A percentile compares a stretch with the other conserved stretches of the same genome.
Evolutionary conservation across 768 basidiomycete genomes (phyloP).

Genomic region (Trametes punicea): DNA sequence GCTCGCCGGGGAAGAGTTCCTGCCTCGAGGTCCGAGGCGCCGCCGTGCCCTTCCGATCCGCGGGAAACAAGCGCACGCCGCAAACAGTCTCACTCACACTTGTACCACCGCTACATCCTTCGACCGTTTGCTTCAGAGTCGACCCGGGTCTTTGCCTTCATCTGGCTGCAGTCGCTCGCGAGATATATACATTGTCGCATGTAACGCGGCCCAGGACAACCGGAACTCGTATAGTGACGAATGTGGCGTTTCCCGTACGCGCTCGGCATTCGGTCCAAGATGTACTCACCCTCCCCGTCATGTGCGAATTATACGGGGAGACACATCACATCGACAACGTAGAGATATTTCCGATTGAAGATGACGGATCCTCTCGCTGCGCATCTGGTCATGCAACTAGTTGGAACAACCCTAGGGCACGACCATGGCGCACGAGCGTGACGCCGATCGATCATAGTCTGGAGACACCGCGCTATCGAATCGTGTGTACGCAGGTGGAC

Average conservation of each 20-base stretch:
- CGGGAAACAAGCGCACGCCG: not conserved
- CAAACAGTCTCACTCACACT: not conserved
- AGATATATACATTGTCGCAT: no score
- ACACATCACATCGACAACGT: not conserved
- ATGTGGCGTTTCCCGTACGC: not conserved
- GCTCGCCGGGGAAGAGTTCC: not conserved
- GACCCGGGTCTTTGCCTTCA: no score
- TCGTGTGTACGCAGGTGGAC: not conserved
- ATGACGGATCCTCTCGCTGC: slow-evolving; percentile 3
- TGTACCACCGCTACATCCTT: not conserved
- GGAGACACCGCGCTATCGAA: not conserved
- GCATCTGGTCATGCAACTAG: slow-evolving; percentile 8
- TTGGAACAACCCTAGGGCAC: not conserved
- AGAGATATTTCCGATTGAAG: slow-evolving; percentile 2
- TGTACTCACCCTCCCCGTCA: not conserved
- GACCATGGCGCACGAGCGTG: not conserved
- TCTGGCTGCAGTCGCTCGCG: no score
- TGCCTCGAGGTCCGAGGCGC: slow-evolving; percentile 17
- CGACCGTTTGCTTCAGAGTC: not conserved
- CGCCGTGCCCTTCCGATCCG: slow-evolving; percentile 1
- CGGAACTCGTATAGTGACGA: not conserved
- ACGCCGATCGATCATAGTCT: slow-evolving; percentile 11
- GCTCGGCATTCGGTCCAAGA: slow-evolving; percentile 3
- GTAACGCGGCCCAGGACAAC: no score
- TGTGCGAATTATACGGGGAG: not conserved